These are phyloP conservation scores for Phytopythium helicoides DNA, from an alignment of 352 stramenopile species.

Conservation along the genomic window DNA sequence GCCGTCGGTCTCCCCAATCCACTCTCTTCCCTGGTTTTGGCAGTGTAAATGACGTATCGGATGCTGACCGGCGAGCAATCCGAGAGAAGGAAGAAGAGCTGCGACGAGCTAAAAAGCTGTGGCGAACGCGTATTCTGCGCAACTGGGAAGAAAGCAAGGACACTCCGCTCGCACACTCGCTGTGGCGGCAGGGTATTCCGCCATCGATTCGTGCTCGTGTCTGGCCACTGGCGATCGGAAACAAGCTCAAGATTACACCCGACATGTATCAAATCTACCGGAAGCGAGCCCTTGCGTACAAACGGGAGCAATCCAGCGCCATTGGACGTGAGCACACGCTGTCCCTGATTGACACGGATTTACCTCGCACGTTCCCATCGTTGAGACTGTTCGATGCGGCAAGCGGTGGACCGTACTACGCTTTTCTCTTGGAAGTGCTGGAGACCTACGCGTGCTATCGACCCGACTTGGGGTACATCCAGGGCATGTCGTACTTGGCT, in stretches of 20 bases:
- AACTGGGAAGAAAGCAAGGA: conserved; percentile 80
- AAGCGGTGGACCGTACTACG: conserved; percentile 65
- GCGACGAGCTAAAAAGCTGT: conserved; percentile 79
- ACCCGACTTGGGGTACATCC: conserved; percentile 87
- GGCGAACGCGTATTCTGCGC: conserved; percentile 70
- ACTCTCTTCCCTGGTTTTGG: background rate
- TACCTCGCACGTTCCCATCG: conserved; percentile 84
- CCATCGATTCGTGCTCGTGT: conserved; percentile 78
- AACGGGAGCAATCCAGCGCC: conserved; percentile 40
- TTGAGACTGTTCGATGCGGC: conserved; percentile 70
- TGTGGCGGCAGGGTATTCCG: conserved; percentile 82
- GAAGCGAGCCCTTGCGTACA: conserved; percentile 52
- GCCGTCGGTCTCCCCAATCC: background rate
- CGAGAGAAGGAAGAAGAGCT: conserved; percentile 81
- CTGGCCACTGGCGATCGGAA: conserved; percentile 85
- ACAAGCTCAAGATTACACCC: conserved; percentile 82
- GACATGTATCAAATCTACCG: conserved; percentile 88
- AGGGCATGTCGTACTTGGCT: conserved; percentile 89
- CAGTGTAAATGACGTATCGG: background rate
- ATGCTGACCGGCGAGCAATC: conserved; percentile 18
- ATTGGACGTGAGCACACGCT: conserved; percentile 77
- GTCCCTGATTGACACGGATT: conserved; percentile 81
- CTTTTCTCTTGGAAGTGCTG: conserved; percentile 75
- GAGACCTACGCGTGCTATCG: conserved; percentile 87
- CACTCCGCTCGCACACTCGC: conserved; percentile 64